These are phyloP conservation scores for Astrothelium macrocarpum DNA, from an alignment of 495 filamentous ascomycete species.

Conservation along the genomic window DNA sequence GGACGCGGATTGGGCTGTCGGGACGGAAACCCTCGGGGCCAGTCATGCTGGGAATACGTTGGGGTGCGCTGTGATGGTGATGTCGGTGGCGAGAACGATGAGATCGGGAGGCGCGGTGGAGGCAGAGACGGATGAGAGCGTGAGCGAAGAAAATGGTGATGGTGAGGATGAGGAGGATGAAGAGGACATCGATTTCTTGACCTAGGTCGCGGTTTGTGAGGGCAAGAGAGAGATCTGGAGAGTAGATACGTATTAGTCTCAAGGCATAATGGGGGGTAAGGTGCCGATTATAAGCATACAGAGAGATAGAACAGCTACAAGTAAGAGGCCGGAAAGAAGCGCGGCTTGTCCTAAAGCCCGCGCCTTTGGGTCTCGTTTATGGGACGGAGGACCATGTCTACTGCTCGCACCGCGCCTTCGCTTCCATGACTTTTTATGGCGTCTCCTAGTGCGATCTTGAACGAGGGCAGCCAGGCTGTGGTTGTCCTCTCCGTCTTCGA, in stretches of 20 bases:
- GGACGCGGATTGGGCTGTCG: slow-evolving; percentile 29
- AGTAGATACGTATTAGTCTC: background rate
- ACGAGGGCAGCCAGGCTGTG: background rate
- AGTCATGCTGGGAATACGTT: slow-evolving; percentile 21
- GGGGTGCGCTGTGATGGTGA: slow-evolving; percentile 10
- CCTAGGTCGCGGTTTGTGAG: slow-evolving; percentile 45
- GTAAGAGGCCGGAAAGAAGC: slow-evolving; percentile 23
- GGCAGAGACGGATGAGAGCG: slow-evolving; percentile 60
- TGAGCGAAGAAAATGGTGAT: slow-evolving; percentile 73
- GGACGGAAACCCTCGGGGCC: slow-evolving; percentile 30
- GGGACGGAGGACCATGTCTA: background rate
- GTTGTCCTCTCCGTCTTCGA: background rate
- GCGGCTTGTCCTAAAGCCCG: slow-evolving; percentile 14
- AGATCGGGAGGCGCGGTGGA: slow-evolving; percentile 31
- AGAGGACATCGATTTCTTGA: slow-evolving; percentile 54
- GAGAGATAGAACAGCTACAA: slow-evolving; percentile 19
- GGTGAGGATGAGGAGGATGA: slow-evolving; percentile 64
- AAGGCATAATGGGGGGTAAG: background rate
- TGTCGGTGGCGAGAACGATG: slow-evolving; percentile 14
- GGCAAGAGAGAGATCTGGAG: slow-evolving; percentile 58
- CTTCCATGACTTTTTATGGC: slow-evolving; percentile 16
- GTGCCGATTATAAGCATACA: slow-evolving; percentile 15
- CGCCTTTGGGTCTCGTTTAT: slow-evolving; percentile 3
- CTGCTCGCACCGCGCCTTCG: background rate
- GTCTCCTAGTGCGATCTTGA: background rate